Evolutionary conservation across 1,284 basidiomycete genomes (phyloP), one percentile per base, ranked within the genome.

Genomic region (Cystobasidiaceae sp.): DNA sequence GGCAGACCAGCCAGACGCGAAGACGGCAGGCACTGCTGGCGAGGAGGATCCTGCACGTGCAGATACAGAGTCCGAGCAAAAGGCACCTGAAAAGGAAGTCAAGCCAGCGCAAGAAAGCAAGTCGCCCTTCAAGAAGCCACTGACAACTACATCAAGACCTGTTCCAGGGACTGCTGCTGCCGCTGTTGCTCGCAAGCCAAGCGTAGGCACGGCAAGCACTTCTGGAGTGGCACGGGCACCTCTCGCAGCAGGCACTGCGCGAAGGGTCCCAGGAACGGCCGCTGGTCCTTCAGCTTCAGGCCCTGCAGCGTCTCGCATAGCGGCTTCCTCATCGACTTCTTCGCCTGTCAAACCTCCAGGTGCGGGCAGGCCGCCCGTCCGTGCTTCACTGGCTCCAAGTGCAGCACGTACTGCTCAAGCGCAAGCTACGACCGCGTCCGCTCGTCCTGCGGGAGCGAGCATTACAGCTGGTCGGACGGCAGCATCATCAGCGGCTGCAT

Each of bases 361-460:
- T 15, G 15, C n/a, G n/a, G 23, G 43, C 19, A 32, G 56, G 27
- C 45, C 56, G 11, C 4, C 56, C 8, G 45, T 59, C 11, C 56
- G 56, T 11, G 11, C 56, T 37, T 59, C 54, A 3, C 41, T 56
- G n/a, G 54, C 54, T 56, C 54, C 54, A 21, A 43, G 1, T 6
- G 37, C 54, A 30, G 54, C 54, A 30, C 27, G 54, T 43, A 28
- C 54, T 13, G 54, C 54, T 3, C n/a, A 56, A 34, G 54, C 54
- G 21, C 54, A 56, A 56, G 54, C 54, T 32, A 56, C 54, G 28
- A 56, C 54, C 41, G 41, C 54, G 28, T 56, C 54, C n/a, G 54
- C 54, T 44, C 13, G 33, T 27, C 44, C 44, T 1, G 39, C 45
- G 13, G 21, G 28, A 21, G 56, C 56, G 33, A 46, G 13, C 21